Conservation (phyloP, 192 early-diverging fungal genomes). For the Phlyctochytrium planicorne region DNA sequence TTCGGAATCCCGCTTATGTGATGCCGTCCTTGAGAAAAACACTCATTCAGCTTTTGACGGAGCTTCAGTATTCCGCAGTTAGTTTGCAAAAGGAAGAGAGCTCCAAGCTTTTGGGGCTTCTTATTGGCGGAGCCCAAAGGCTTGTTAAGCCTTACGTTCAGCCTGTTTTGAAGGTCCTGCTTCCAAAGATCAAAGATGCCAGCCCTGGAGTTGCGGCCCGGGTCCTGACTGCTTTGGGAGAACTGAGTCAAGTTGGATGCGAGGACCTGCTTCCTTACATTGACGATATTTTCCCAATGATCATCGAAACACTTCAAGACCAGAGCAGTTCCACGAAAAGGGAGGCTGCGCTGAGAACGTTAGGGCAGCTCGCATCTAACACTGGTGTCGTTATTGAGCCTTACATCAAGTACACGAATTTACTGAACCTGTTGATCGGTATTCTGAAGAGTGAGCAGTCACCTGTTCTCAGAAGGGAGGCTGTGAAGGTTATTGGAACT, state of each 20-base stretch:
- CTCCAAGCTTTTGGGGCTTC: slow-evolving; percentile 71
- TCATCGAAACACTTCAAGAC: slow-evolving; percentile 87
- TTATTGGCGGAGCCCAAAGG: slow-evolving; percentile 74
- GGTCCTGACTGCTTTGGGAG: slow-evolving; percentile 76
- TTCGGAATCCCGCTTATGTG: slow-evolving; percentile 89
- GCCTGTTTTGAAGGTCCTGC: slow-evolving; percentile 78
- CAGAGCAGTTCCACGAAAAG: slow-evolving; percentile 81
- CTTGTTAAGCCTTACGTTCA: slow-evolving; percentile 89
- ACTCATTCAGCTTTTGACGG: slow-evolving; percentile 82
- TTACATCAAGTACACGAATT: slow-evolving; percentile 82
- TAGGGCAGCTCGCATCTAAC: slow-evolving; percentile 81
- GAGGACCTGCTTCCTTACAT: slow-evolving; percentile 80
- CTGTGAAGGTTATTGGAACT: slow-evolving; percentile 88
- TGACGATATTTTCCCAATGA: slow-evolving; percentile 76
- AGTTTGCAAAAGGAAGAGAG: slow-evolving; percentile 84
- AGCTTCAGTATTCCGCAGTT: slow-evolving; percentile 80
- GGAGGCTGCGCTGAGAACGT: slow-evolving; percentile 81
- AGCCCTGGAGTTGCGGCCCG: slow-evolving; percentile 77
- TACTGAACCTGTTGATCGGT: slow-evolving; percentile 73
- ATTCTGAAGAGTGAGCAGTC: slow-evolving; percentile 83
- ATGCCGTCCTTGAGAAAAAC: slow-evolving; percentile 86
- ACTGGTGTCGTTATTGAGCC: slow-evolving; percentile 88
- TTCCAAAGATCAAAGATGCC: slow-evolving; percentile 72
- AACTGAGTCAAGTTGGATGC: slow-evolving; percentile 80
- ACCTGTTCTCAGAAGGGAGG: slow-evolving; percentile 72